Evolutionary conservation across 2,329 filamentous ascomycete species (phyloP).

Genomic region (Penicillium sp.): DNA sequence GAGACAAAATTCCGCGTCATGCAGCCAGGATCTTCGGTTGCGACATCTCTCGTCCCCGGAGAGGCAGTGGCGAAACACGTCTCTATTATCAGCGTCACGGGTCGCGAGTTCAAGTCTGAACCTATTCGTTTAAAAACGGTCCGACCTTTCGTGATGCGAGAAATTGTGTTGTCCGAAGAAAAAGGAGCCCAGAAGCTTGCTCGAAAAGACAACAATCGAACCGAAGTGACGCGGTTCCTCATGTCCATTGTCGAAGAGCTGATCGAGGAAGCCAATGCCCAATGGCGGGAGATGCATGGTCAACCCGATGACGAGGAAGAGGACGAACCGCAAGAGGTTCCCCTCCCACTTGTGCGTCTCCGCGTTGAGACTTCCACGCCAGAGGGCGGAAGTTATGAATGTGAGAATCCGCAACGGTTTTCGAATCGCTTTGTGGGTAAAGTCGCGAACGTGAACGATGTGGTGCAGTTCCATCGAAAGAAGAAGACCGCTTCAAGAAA

Average conservation of each 20-base stretch:
- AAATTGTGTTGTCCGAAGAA: constrained; percentile 73
- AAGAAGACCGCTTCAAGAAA: constrained; percentile 58
- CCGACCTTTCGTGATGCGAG: constrained; percentile 80
- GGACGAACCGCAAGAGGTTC: constrained; percentile 55
- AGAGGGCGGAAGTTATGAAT: constrained; percentile 79
- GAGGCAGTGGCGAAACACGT: constrained; percentile 91
- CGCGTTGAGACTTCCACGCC: constrained; percentile 86
- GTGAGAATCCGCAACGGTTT: constrained; percentile 93
- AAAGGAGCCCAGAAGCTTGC: constrained; percentile 72
- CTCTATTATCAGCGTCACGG: constrained; percentile 76
- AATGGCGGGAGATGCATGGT: constrained; percentile 76
- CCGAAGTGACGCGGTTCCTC: constrained; percentile 71
- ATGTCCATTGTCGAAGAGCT: constrained; percentile 76
- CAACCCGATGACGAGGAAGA: constrained; percentile 49
- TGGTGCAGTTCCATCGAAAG: constrained; percentile 87
- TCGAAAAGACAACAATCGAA: constrained; percentile 75
- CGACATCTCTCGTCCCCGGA: constrained; percentile 83
- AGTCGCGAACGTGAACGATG: constrained; percentile 90
- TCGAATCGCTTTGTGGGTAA: constrained; percentile 86
- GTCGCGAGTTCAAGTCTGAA: constrained; percentile 73
- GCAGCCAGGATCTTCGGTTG: constrained; percentile 93
- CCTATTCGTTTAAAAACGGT: constrained; percentile 82
- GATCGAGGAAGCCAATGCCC: constrained; percentile 74
- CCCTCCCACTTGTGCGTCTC: constrained; percentile 78
- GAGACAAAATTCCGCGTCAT: constrained; percentile 93